These are phyloP conservation scores for Cyberlindnera sargentensis DNA, from an alignment of 805 yeast species.

Conservation along the genomic window DNA sequence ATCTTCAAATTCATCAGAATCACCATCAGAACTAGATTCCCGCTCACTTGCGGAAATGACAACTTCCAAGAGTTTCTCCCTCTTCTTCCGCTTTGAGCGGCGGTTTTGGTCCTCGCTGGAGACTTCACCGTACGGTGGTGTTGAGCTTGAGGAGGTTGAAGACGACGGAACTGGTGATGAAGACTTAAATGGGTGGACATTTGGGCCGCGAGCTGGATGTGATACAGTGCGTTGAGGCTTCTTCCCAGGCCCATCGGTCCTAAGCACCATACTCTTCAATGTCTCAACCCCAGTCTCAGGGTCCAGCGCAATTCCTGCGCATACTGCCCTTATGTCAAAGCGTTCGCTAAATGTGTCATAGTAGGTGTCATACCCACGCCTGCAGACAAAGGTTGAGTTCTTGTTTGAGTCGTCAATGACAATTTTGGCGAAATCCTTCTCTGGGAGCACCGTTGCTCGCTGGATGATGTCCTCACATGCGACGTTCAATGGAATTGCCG, in stretches of 20 bases:
- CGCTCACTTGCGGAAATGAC: neutral
- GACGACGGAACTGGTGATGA: neutral
- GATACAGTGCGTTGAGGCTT: neutral
- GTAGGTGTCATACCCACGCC: slow-evolving; percentile 29
- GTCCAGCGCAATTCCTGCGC: slow-evolving; percentile 16
- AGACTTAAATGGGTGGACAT: too few species aligned
- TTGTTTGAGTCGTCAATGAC: slow-evolving; percentile 30
- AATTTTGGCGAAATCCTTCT: slow-evolving; percentile 27
- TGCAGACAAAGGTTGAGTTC: slow-evolving; percentile 25
- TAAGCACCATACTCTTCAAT: slow-evolving; percentile 17
- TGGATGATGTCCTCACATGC: slow-evolving; percentile 35
- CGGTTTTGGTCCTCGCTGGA: too few species aligned
- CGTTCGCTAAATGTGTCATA: slow-evolving; percentile 19
- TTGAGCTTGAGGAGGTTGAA: neutral
- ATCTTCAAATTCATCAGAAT: too few species aligned
- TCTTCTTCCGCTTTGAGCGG: neutral
- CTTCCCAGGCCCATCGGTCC: slow-evolving; percentile 5
- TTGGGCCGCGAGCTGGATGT: neutral
- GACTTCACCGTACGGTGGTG: neutral
- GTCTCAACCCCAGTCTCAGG: slow-evolving; percentile 22
- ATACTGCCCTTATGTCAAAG: slow-evolving; percentile 20
- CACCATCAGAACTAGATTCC: neutral
- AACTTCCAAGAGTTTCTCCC: slow-evolving; percentile 5
- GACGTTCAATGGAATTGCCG: slow-evolving; percentile 42
- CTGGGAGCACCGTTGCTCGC: slow-evolving; percentile 38